Conservation (phyloP, 257 asterid species). For the Sherardia arvensis region DNA sequence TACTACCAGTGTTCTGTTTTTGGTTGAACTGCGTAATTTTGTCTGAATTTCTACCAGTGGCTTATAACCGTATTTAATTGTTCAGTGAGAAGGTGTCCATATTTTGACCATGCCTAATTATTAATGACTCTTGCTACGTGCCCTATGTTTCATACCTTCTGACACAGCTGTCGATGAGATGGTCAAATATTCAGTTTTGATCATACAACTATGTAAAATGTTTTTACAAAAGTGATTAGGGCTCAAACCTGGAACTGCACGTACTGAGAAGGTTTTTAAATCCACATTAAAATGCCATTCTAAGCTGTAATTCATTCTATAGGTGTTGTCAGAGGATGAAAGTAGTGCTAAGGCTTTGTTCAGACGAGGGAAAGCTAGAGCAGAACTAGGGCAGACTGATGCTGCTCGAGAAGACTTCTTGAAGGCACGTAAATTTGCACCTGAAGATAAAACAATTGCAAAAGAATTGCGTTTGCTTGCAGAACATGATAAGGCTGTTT, state of each 20-base stretch:
- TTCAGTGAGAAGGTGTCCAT: neutral
- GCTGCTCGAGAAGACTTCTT: conserved; percentile 90
- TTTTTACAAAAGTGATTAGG: neutral
- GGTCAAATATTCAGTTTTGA: neutral
- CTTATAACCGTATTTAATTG: neutral
- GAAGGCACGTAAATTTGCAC: conserved; percentile 74
- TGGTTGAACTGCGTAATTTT: neutral
- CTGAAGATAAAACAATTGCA: conserved; percentile 69
- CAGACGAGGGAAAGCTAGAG: conserved; percentile 89
- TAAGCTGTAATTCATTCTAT: conserved; percentile 10
- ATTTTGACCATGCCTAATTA: neutral
- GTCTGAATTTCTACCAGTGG: neutral
- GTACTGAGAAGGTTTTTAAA: neutral
- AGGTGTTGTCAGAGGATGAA: conserved; percentile 86
- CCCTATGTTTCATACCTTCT: neutral
- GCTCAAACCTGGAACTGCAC: neutral
- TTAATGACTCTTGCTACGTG: neutral
- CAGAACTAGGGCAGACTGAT: conserved; percentile 89
- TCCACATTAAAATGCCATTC: neutral
- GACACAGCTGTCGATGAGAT: neutral
- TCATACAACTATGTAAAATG: neutral
- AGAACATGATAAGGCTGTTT: conserved; percentile 81
- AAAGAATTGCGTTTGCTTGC: conserved; percentile 60
- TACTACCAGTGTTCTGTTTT: neutral
- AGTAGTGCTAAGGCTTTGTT: conserved; percentile 79